These are phyloP conservation scores for Sclerotinia subarctica DNA, from an alignment of 2,329 filamentous ascomycete genomes.

Conservation along the genomic window DNA sequence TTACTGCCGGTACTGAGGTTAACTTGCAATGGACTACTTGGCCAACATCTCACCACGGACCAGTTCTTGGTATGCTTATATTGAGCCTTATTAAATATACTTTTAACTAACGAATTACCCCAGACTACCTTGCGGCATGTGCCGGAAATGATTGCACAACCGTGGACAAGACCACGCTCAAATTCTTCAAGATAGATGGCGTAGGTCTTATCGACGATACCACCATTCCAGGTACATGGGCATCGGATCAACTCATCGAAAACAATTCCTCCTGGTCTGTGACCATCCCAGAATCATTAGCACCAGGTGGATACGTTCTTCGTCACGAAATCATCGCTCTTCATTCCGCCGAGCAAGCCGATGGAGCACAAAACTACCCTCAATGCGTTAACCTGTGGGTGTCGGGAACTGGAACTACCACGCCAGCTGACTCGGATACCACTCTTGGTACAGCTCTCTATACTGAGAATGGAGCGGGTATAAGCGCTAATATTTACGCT, in stretches of 20 bases:
- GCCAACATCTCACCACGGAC: slow-evolving; percentile 48
- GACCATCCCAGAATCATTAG: slow-evolving; percentile 44
- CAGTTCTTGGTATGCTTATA: slow-evolving; percentile 25
- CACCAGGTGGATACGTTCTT: slow-evolving; percentile 48
- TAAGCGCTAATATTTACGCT: slow-evolving; percentile 43
- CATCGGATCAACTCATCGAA: slow-evolving; percentile 47
- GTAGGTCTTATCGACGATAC: slow-evolving; percentile 40
- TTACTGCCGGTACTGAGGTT: slow-evolving; percentile 47
- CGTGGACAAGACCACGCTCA: slow-evolving; percentile 41
- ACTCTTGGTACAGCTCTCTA: slow-evolving; percentile 44
- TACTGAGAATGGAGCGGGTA: slow-evolving; percentile 43
- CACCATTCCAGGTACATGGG: slow-evolving; percentile 42
- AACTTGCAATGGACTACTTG: slow-evolving; percentile 49
- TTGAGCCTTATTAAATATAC: too few relatives aligned
- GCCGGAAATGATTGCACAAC: slow-evolving; percentile 42
- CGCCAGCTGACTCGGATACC: slow-evolving; percentile 39
- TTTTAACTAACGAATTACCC: slow-evolving; percentile 19
- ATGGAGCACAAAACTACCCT: slow-evolving; percentile 51
- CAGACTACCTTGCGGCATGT: slow-evolving; percentile 35
- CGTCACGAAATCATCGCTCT: slow-evolving; percentile 44
- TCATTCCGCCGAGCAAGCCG: slow-evolving; percentile 35
- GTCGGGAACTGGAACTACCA: slow-evolving; percentile 43
- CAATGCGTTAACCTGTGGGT: slow-evolving; percentile 51
- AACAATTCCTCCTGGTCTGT: slow-evolving; percentile 53
- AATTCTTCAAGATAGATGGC: slow-evolving; percentile 47